Base-by-base conservation (phyloP, 2,329 filamentous ascomycete genomes). In the Plectosphaerella plurivora region DNA sequence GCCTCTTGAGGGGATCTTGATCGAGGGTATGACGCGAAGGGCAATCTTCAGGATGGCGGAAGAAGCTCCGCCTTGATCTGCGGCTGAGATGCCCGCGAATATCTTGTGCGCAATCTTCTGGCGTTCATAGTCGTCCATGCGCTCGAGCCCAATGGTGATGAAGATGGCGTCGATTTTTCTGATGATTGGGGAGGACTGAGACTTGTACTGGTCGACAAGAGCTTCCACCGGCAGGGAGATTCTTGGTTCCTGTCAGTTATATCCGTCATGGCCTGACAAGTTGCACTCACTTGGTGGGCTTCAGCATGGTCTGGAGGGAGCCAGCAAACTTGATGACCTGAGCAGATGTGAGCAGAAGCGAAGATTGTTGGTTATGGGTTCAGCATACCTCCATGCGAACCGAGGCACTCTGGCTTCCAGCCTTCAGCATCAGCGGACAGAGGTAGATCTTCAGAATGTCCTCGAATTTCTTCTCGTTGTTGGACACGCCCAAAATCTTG, bases 111-210 rank as follows among this genome's bases (percentile, higher is more conserved):
- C 69, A 5, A 96, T 73, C 11, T 85, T 82, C 36, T 87, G 79
- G 59, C 90, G 82, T 42, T 93, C 87, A 50, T 77, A 63, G 12
- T 73, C 67, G 33, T 74, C 68, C 20, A 81, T 65, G 3, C 79
- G 74, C 42, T 73, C 68, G 25, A 83, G 63, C 42, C 93, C 94
- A 65, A 96, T 90, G 63, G 95, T 89, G 37, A 97, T 88, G 65
- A 96, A 96, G 16, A 88, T 78, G 41, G 97, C 74, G 69, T 97
- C 92, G 60, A 97, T 88, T 65, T 96, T 89, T 57, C 90, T 87
- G 58, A 99, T 83, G 37, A 97, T 77, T 1, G 86, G 75, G 12
- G 86, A 87, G 39, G 84, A 77, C 37, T 83, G 83, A 20, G 89
- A 63, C 68, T 95, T 96, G 77, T 96, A 97, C 67, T 97, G 94